A percentile compares a stretch with the other conserved stretches of the same genome.
phyloP scores from a whole-genome alignment of 140 eudicot species.

The Ambrosia hybrid region DNA sequence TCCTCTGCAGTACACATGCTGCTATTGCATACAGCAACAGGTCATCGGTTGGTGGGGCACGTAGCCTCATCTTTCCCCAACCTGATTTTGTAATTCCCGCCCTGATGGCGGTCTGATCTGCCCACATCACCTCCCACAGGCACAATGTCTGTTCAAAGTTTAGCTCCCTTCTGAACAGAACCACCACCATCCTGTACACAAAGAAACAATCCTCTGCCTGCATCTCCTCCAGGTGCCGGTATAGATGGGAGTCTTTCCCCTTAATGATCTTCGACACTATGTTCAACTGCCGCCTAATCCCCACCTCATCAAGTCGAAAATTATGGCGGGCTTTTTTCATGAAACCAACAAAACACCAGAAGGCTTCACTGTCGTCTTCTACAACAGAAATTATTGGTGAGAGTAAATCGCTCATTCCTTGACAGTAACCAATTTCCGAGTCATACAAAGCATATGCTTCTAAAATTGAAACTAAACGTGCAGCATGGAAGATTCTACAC shows the following conservation, averaged over 20 bases:
- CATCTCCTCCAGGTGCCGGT: conserved; percentile 54
- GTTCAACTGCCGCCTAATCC: conserved; percentile 63
- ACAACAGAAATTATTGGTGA: conserved; percentile 80
- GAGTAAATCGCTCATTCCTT: conserved; percentile 35
- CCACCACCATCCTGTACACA: conserved; percentile 91
- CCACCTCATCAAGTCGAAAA: conserved; percentile 81
- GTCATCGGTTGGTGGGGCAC: conserved; percentile 87
- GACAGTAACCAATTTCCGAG: conserved; percentile 81
- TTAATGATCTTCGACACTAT: conserved; percentile 70
- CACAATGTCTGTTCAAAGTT: conserved; percentile 80
- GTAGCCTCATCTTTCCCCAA: conserved; percentile 61
- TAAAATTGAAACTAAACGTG: conserved; percentile 70
- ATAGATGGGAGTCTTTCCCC: conserved; percentile 71
- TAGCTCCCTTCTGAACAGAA: conserved; percentile 67
- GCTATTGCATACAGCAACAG: conserved; percentile 72
- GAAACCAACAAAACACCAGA: conserved; percentile 88
- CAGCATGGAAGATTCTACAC: conserved; percentile 71
- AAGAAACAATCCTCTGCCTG: conserved; percentile 47
- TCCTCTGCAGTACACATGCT: conserved; percentile 70
- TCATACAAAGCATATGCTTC: conserved; percentile 77
- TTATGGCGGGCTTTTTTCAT: conserved; percentile 87
- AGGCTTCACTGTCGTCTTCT: conserved; percentile 69
- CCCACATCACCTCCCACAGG: conserved; percentile 95
- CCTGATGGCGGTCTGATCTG: conserved; percentile 81
- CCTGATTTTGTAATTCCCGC: conserved; percentile 63